phyloP scores from a whole-genome alignment of 1,139 yeast genomes.

The Diutina pseudorugosa region DNA sequence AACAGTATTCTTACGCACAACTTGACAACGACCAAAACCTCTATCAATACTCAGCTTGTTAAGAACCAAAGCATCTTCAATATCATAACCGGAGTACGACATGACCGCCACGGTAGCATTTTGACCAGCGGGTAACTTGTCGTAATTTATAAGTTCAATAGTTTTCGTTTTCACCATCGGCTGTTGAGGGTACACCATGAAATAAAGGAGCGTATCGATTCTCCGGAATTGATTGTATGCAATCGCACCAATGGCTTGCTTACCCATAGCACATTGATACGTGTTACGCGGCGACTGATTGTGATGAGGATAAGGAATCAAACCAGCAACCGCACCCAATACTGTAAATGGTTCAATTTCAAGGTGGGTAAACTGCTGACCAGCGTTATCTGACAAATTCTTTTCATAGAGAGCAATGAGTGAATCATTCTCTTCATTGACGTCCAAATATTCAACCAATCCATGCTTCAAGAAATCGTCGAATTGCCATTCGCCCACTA shows the following conservation, averaged over 20 bases:
- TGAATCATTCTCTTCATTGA: constrained; percentile 94
- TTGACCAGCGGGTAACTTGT: constrained; percentile 97
- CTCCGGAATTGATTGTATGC: constrained; percentile 94
- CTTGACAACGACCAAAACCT: constrained; percentile 98
- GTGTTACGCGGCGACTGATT: constrained; percentile 98
- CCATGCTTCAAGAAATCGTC: constrained; percentile 85
- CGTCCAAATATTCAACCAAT: constrained; percentile 89
- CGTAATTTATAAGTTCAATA: constrained; percentile 88
- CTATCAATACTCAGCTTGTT: constrained; percentile 90
- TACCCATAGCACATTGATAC: constrained; percentile 99
- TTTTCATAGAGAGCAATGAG: constrained; percentile 82
- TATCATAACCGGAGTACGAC: constrained; percentile 98
- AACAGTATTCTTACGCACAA: constrained; percentile 85
- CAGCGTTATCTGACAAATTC: constrained; percentile 20
- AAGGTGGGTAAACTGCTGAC: constrained; percentile 55
- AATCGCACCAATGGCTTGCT: constrained; percentile 98
- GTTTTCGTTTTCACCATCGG: constrained; percentile 99
- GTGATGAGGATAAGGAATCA: constrained; percentile 99
- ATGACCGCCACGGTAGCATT: constrained; percentile 98
- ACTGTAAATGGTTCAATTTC: constrained; percentile 97
- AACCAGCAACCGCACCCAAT: constrained; percentile 95
- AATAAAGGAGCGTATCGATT: constrained; percentile 83
- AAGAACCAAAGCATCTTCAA: constrained; percentile 94
- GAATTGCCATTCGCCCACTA: constrained; percentile 64
- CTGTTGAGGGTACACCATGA: constrained; percentile 97